phyloP scores from a whole-genome alignment of 805 yeast genomes.

The Candida coleopterorum region DNA sequence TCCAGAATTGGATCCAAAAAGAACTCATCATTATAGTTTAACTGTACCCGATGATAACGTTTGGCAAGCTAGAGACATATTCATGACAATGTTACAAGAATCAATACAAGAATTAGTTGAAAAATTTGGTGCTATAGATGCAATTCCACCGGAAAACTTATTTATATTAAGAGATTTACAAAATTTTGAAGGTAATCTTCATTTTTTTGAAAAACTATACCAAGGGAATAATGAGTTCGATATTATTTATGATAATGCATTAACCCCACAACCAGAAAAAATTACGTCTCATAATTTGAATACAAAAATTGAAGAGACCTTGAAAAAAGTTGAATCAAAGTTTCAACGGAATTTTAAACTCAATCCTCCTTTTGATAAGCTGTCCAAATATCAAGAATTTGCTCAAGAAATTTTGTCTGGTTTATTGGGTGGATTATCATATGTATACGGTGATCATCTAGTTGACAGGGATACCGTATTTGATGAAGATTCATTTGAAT shows the following conservation, averaged over 20 bases:
- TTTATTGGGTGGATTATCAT: conserved; percentile 84
- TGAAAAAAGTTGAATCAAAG: conserved; percentile 43
- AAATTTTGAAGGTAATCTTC: conserved; percentile 68
- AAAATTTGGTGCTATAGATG: conserved; percentile 15
- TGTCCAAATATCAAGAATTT: conserved; percentile 44
- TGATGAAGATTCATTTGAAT: conserved; percentile 66
- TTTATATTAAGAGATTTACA: conserved; percentile 56
- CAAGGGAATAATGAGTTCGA: conserved; percentile 74
- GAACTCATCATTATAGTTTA: conserved; percentile 63
- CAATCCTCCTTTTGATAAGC: conserved; percentile 47
- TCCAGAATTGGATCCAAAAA: conserved; percentile 50
- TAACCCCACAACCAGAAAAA: conserved; percentile 31
- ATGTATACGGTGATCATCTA: conserved; percentile 75
- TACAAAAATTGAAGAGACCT: conserved; percentile 25
- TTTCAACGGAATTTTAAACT: conserved; percentile 50
- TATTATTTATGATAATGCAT: conserved; percentile 50
- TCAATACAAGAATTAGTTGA: conserved; percentile 47
- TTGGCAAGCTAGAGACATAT: conserved; percentile 80
- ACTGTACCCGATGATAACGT: conserved; percentile 64
- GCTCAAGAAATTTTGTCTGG: conserved; percentile 80
- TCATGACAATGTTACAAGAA: conserved; percentile 64
- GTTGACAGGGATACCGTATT: conserved; percentile 70
- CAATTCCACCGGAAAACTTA: conserved; percentile 44
- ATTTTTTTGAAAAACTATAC: conserved; percentile 71
- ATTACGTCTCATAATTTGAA: conserved; percentile 36